Percentiles rank a stretch among this genome's conserved stretches.
These are phyloP conservation scores for Psidium friedrichsthalianum DNA, from an alignment of 345 rosid species.

Conservation along the genomic window DNA sequence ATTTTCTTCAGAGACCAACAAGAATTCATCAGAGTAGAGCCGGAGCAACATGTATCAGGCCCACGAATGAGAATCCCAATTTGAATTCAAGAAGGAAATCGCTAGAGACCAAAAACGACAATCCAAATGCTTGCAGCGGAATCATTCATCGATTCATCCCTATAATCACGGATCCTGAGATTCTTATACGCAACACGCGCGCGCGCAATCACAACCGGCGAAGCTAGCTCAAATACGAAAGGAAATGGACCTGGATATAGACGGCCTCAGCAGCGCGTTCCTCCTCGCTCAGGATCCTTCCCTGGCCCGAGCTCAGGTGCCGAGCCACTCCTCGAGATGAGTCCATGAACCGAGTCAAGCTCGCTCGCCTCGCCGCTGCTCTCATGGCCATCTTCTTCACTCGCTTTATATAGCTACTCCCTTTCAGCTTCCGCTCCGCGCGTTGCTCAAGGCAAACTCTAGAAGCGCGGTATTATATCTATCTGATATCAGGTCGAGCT, in stretches of 20 bases:
- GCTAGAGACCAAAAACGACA: neutral
- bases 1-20: slow-evolving; percentile 41
- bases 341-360: slow-evolving; percentile 29
- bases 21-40: neutral
- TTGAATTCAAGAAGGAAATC: neutral
- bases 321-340: slow-evolving; percentile 45
- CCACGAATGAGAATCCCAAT: no score
- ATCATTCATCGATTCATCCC: no score
- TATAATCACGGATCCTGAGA: no score
- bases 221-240: neutral
- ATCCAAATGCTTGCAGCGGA: no score
- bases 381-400: slow-evolving; percentile 4
- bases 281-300: slow-evolving; percentile 76
- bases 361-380: neutral
- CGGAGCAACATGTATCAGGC: neutral
- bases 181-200: no score
- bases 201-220: neutral
- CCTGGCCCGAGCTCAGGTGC: slow-evolving; percentile 59
- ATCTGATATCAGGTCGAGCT: neutral
- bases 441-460: neutral
- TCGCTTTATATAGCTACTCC: neutral
- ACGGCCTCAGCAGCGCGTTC: slow-evolving; percentile 74
- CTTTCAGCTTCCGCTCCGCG: neutral
- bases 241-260: slow-evolving; percentile 46
- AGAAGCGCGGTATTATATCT: neutral